phyloP scores from a whole-genome alignment of 129 eudicot species.

The Saposhnikovia divaricata region DNA sequence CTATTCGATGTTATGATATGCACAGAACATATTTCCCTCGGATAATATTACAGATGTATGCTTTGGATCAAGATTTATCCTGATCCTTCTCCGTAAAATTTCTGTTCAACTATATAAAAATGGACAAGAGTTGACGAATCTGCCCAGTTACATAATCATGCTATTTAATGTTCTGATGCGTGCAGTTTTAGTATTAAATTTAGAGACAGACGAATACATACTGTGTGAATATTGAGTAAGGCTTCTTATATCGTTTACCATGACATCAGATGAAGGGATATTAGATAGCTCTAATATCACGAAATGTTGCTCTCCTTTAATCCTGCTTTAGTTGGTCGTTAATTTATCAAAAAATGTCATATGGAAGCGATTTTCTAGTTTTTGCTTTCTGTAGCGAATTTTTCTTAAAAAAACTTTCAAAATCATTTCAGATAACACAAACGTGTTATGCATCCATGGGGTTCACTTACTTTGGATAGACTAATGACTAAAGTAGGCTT shows the following conservation, averaged over 20 bases:
- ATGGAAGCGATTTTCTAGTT: not conserved
- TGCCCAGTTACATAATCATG: not conserved
- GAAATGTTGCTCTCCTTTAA: not conserved
- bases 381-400: not conserved
- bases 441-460: not conserved
- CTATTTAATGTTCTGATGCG: not conserved
- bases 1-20: not conserved
- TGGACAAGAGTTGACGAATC: not conserved
- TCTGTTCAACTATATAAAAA: not conserved
- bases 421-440: not conserved
- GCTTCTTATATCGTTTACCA: constrained; percentile 18
- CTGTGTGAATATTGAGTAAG: not conserved
- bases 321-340: not conserved
- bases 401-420: not conserved
- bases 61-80: not conserved
- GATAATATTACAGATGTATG: not conserved
- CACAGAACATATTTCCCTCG: not conserved
- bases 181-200: not conserved
- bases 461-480: not conserved
- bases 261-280: not conserved
- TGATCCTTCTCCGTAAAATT: too few relatives aligned
- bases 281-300: not conserved
- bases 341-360: not conserved
- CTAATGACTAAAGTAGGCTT: not conserved
- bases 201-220: not conserved